Base-by-base conservation (phyloP, 2,329 filamentous ascomycete genomes). In the Trichoderma breve region DNA sequence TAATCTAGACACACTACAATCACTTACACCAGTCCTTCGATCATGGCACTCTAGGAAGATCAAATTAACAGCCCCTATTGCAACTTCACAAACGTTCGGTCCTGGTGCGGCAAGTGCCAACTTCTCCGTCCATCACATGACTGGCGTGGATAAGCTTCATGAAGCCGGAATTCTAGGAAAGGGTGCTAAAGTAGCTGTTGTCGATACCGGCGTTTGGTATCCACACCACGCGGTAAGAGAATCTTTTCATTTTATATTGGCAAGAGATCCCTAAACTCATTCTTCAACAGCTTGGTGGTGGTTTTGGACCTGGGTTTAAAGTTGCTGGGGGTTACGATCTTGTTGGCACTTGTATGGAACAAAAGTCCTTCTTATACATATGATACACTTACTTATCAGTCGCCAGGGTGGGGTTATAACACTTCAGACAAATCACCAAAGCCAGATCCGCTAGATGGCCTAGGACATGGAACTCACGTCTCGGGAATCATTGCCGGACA, bases 401-500 rank as follows among this genome's bases (percentile, higher is more conserved):
- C n/a, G 3, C 21, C 15, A 80, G 79, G 79, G 79, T 74, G 79
- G 30, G 73, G 75, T 7, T 75, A 78, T 12, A 72, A 79, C 47
- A 53, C 47, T 57, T 28, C 77, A 78, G 70, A 74, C 70, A 21
- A 71, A 70, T 58, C 74, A 74, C 28, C 78, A 77, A 1, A 80
- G 80, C 65, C 71, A 67, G 8, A 74, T 51, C 73, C 74, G 21
- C 72, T 73, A 68, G 74, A 75, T 30, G 63, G 39, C 51, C 53
- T 72, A 24, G 73, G 74, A 24, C 74, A 75, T 34, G 74, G 61
- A 21, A 64, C 61, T 64, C 61, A 74, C 57, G 83, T 84, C 53
- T 82, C 85, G 26, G 85, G 86, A 32, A 85, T 85, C 28, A 83
- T 87, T 73, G 85, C 81, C 47, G 85, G 83, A 24, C 79, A 86